phyloP scores from a whole-genome alignment of 257 asterid species.

The Scutellaria minor region DNA sequence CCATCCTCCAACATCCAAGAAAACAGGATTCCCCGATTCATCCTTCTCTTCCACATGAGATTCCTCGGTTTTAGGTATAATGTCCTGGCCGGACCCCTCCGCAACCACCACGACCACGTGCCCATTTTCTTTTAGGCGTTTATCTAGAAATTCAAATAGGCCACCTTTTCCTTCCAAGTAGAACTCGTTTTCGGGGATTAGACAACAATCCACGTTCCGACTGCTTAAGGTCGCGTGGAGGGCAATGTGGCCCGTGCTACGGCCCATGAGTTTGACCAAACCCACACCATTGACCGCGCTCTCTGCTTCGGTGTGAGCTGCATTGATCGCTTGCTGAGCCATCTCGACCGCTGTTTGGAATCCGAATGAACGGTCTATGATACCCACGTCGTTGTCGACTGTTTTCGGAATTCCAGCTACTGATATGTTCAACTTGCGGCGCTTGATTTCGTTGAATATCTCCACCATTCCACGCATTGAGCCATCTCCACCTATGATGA shows the following conservation, averaged over 20 bases:
- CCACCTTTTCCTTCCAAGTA: slow-evolving; percentile 76
- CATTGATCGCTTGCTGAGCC: slow-evolving; percentile 89
- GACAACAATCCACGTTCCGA: slow-evolving; percentile 80
- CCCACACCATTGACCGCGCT: slow-evolving; percentile 84
- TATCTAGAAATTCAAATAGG: slow-evolving; percentile 59
- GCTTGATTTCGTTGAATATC: slow-evolving; percentile 62
- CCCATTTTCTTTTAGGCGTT: slow-evolving; percentile 47
- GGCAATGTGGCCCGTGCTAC: slow-evolving; percentile 86
- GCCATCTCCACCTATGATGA: slow-evolving; percentile 88
- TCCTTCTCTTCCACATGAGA: slow-evolving; percentile 56
- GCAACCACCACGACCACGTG: slow-evolving; percentile 79
- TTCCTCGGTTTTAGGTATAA: slow-evolving; percentile 51
- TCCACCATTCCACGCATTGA: slow-evolving; percentile 76
- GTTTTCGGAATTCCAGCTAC: slow-evolving; percentile 84
- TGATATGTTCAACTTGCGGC: slow-evolving; percentile 49
- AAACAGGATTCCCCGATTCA: slow-evolving; percentile 77
- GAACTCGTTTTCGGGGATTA: slow-evolving; percentile 74
- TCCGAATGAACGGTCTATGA: slow-evolving; percentile 81
- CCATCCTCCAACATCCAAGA: slow-evolving; percentile 82
- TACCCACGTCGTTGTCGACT: slow-evolving; percentile 80
- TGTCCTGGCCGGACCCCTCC: slow-evolving; percentile 81
- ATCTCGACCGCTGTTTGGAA: slow-evolving; percentile 86
- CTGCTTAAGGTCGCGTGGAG: slow-evolving; percentile 77
- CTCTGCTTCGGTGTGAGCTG: slow-evolving; percentile 77
- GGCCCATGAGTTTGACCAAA: slow-evolving; percentile 89